A percentile compares a stretch with the other conserved stretches of the same genome.
Evolutionary conservation across 352 stramenopile genomes (phyloP).

Genomic region (Globisporangium nunn): DNA sequence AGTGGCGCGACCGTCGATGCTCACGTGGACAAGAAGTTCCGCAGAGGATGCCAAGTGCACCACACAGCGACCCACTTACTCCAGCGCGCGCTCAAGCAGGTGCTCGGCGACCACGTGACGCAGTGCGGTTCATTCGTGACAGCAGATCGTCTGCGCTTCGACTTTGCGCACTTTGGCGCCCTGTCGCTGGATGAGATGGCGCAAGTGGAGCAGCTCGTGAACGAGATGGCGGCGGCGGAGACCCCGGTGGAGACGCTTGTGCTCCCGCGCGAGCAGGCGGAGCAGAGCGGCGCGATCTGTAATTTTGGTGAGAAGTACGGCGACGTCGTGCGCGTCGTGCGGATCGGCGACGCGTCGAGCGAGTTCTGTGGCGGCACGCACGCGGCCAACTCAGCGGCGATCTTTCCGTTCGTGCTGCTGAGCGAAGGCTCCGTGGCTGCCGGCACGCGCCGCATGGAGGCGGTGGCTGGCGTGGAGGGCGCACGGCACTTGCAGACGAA

Average conservation of each 20-base stretch:
- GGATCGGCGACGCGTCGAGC: conserved; percentile 38
- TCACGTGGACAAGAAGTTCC: conserved; percentile 41
- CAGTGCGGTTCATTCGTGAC: conserved; percentile 68
- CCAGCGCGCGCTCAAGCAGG: conserved; percentile 54
- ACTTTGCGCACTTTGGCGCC: conserved; percentile 76
- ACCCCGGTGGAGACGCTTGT: conserved; percentile 31
- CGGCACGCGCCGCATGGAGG: conserved; percentile 70
- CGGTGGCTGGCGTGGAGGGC: conserved; percentile 41
- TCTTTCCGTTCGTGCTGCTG: conserved; percentile 72
- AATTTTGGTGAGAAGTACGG: conserved; percentile 84
- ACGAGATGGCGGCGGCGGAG: conserved; percentile 38
- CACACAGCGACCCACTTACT: conserved; percentile 80
- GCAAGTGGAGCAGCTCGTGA: conserved; percentile 50
- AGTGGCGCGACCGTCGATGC: conserved; percentile 22
- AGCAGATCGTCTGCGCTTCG: conserved; percentile 59
- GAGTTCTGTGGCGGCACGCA: conserved; percentile 83
- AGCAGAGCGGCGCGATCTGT: conserved; percentile 60
- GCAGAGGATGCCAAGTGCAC: conserved; percentile 45
- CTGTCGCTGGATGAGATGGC: conserved; percentile 53
- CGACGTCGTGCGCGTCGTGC: conserved; percentile 72
- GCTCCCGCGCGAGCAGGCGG: conserved; percentile 37
- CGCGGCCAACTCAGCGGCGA: conserved; percentile 27
- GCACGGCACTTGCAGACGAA: conserved; percentile 56
- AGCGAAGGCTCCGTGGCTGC: conserved; percentile 74
- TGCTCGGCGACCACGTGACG: conserved; percentile 64